Percentiles rank a stretch among this genome's conserved stretches.
These are phyloP conservation scores for Colletotrichum truncatum DNA, from an alignment of 2,329 filamentous ascomycete species.

Conservation along the genomic window DNA sequence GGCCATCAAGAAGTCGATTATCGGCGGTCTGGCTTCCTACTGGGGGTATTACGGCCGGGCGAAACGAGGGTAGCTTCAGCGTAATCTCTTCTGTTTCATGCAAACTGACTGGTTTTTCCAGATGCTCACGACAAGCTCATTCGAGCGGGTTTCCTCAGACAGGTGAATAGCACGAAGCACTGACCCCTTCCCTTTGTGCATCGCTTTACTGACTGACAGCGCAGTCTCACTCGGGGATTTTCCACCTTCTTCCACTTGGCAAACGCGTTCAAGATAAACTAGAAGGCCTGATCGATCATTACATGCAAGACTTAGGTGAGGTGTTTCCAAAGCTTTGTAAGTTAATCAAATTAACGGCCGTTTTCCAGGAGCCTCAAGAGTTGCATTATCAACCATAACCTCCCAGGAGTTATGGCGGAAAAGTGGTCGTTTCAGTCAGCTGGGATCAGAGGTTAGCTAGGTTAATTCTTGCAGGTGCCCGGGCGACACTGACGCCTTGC, in stretches of 20 bases:
- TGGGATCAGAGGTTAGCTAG: constrained; percentile 73
- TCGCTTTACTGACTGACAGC: background rate
- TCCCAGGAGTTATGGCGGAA: constrained; percentile 84
- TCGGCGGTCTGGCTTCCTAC: constrained; percentile 85
- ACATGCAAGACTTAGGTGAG: constrained; percentile 81
- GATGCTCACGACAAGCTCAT: constrained; percentile 75
- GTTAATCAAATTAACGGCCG: constrained; percentile 15
- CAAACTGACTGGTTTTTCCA: constrained; percentile 40
- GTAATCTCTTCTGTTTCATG: background rate
- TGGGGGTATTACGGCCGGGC: constrained; percentile 68
- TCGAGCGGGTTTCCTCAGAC: constrained; percentile 77
- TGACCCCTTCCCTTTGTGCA: background rate
- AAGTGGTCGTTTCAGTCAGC: constrained; percentile 81
- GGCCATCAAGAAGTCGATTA: constrained; percentile 52
- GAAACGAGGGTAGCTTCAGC: constrained; percentile 58
- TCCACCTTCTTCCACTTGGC: constrained; percentile 90
- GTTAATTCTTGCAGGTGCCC: background rate
- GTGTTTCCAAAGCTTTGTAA: background rate
- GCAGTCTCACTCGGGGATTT: constrained; percentile 87
- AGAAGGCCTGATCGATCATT: constrained; percentile 83
- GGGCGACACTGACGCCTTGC: constrained; percentile 32
- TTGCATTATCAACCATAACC: constrained; percentile 86
- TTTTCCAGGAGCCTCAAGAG: constrained; percentile 75
- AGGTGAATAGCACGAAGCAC: constrained; percentile 55
- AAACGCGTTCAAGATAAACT: constrained; percentile 89